Conservation (phyloP, 2,329 filamentous ascomycete genomes). For the Apiospora phragmitis region DNA sequence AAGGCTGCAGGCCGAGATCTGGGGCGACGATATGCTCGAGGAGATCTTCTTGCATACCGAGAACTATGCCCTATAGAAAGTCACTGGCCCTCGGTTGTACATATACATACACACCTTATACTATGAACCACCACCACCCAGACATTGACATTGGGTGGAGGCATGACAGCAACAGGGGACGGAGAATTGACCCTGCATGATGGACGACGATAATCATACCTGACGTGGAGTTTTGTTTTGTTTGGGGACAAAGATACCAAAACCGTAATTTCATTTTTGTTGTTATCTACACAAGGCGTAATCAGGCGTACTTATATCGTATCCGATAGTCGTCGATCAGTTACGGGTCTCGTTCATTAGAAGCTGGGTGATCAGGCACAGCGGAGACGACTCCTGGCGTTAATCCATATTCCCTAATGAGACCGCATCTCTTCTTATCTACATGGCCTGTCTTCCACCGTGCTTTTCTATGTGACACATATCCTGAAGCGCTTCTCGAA, state of each 20-base stretch:
- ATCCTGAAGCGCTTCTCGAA: no score
- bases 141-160: not conserved
- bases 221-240: not conserved
- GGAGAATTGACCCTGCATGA: not conserved
- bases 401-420: conserved; percentile 3
- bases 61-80: conserved; percentile 79
- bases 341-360: not conserved
- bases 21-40: conserved; percentile 74
- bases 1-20: conserved; percentile 77
- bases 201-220: not conserved
- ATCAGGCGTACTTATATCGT: not conserved
- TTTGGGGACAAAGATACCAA: not conserved
- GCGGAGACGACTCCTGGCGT: not conserved
- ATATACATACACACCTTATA: not conserved
- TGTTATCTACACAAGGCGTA: not conserved
- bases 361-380: not conserved
- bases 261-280: not conserved
- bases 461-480: not conserved
- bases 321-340: not conserved
- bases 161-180: not conserved
- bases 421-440: not conserved
- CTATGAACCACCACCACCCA: not conserved
- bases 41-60: conserved; percentile 95
- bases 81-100: not conserved
- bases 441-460: not conserved